A percentile compares a stretch with the other conserved stretches of the same genome.
Evolutionary conservation across 257 asterid genomes (phyloP).

Genomic region (Primulina huaijiensis): DNA sequence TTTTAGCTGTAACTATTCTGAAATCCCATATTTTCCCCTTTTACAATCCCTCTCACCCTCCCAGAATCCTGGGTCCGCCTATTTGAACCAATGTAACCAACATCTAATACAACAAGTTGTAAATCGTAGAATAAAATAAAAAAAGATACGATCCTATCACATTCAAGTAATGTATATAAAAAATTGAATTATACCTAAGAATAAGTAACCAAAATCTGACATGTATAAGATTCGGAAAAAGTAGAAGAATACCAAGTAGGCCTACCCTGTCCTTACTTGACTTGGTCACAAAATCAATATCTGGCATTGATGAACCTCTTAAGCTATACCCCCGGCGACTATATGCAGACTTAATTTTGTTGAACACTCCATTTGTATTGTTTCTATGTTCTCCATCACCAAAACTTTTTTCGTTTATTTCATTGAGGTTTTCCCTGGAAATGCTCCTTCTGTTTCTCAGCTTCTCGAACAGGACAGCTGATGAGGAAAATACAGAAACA

Average conservation of each 20-base stretch:
- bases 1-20: not conserved
- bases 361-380: constrained; percentile 48
- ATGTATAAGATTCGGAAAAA: constrained; percentile 2
- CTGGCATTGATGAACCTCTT: constrained; percentile 41
- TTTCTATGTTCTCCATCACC: constrained; percentile 46
- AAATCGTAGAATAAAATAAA: not conserved
- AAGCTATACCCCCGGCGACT: constrained; percentile 72
- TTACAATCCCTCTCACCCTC: not conserved
- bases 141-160: not conserved
- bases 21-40: not conserved
- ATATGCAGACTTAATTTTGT: constrained; percentile 69
- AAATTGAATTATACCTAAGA: not conserved
- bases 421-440: constrained; percentile 37
- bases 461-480: constrained; percentile 88
- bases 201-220: constrained; percentile 3
- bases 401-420: constrained; percentile 27
- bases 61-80: not conserved
- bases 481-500: constrained; percentile 92
- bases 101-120: not conserved
- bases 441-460: constrained; percentile 48
- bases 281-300: constrained; percentile 35
- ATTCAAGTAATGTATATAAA: not conserved
- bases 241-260: constrained; percentile 20
- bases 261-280: constrained; percentile 51
- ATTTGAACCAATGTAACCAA: not conserved